A percentile compares a stretch with the other conserved stretches of the same genome.
Conservation (phyloP, 1,284 basidiomycete genomes). For the Ustilago esculenta region DNA sequence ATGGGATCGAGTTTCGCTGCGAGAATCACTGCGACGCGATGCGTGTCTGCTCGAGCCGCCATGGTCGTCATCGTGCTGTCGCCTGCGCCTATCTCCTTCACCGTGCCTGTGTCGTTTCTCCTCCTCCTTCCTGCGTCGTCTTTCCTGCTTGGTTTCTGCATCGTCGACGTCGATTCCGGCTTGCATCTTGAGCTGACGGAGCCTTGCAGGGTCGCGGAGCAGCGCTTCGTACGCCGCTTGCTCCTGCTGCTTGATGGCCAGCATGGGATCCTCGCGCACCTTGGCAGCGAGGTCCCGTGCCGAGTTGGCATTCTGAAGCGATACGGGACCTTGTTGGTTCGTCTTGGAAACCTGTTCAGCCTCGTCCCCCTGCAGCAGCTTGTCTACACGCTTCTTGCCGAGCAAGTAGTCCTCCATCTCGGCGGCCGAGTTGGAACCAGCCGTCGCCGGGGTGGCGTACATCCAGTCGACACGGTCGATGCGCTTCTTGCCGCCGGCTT, state of each 20-base stretch:
- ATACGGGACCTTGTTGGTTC: slow-evolving; percentile 35
- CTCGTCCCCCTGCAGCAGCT: slow-evolving; percentile 83
- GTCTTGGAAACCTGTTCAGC: slow-evolving; percentile 72
- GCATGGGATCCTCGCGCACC: slow-evolving; percentile 91
- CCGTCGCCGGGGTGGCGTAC: slow-evolving; percentile 92
- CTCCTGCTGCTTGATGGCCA: slow-evolving; percentile 97
- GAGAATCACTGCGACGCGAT: slow-evolving; percentile 6
- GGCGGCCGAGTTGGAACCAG: slow-evolving; percentile 75
- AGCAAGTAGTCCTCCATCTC: slow-evolving; percentile 96
- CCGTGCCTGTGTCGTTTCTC: slow-evolving; percentile 69
- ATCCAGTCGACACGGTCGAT: slow-evolving; percentile 98
- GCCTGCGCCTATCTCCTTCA: slow-evolving; percentile 2
- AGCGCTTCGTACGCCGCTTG: slow-evolving; percentile 89
- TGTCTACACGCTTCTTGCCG: slow-evolving; percentile 98
- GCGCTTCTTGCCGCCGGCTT: slow-evolving; percentile 91
- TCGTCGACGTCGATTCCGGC: slow-evolving; percentile 77
- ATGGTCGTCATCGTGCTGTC: slow-evolving; percentile 10
- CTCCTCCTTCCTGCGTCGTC: slow-evolving; percentile 71
- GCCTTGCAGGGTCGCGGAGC: slow-evolving; percentile 87
- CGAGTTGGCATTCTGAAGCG: slow-evolving; percentile 75
- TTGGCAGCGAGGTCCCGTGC: slow-evolving; percentile 88
- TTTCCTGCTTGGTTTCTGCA: slow-evolving; percentile 67
- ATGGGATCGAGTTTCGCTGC: slow-evolving; percentile 6
- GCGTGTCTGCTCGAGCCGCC: slow-evolving; percentile 5
- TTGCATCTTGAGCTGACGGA: slow-evolving; percentile 70